These are phyloP conservation scores for Xylaria acuta DNA, from an alignment of 495 filamentous ascomycete genomes.

Conservation along the genomic window DNA sequence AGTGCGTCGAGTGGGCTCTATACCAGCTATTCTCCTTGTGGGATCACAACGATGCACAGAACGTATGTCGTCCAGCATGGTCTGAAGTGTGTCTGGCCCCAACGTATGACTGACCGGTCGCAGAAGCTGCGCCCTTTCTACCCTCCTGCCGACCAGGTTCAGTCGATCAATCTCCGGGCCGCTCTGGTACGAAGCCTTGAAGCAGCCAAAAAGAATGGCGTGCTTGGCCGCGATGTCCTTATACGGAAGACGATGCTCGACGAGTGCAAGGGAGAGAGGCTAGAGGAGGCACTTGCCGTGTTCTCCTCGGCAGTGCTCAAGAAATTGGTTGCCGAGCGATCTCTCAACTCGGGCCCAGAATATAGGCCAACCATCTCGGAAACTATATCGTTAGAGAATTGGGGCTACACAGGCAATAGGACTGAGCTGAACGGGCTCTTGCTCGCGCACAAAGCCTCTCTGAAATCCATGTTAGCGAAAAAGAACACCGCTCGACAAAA, in stretches of 20 bases:
- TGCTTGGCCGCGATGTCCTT: slow-evolving; percentile 75
- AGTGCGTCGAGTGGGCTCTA: slow-evolving; percentile 82
- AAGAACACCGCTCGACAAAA: slow-evolving; percentile 61
- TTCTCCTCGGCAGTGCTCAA: slow-evolving; percentile 84
- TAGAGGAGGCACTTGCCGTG: slow-evolving; percentile 77
- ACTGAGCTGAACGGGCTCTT: slow-evolving; percentile 68
- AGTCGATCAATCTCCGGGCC: slow-evolving; percentile 86
- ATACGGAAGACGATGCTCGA: slow-evolving; percentile 90
- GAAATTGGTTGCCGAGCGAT: slow-evolving; percentile 62
- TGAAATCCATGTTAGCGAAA: slow-evolving; percentile 57
- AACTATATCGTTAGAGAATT: slow-evolving; percentile 66
- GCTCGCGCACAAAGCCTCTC: slow-evolving; percentile 72
- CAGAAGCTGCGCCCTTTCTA: slow-evolving; percentile 90
- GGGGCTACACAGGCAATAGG: slow-evolving; percentile 65
- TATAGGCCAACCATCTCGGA: slow-evolving; percentile 56
- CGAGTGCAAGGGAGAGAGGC: slow-evolving; percentile 83
- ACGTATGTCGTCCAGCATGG: slow-evolving; percentile 53
- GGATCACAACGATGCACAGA: slow-evolving; percentile 74
- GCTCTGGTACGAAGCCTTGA: slow-evolving; percentile 80
- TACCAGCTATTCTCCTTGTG: slow-evolving; percentile 82
- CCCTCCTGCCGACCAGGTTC: slow-evolving; percentile 82
- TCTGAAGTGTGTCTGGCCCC: background rate
- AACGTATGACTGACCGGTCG: slow-evolving; percentile 24
- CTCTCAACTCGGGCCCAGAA: slow-evolving; percentile 40
- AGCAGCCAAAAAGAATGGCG: slow-evolving; percentile 83